phyloP scores from a whole-genome alignment of 768 basidiomycete species.

The Cyclocybe aegerita region DNA sequence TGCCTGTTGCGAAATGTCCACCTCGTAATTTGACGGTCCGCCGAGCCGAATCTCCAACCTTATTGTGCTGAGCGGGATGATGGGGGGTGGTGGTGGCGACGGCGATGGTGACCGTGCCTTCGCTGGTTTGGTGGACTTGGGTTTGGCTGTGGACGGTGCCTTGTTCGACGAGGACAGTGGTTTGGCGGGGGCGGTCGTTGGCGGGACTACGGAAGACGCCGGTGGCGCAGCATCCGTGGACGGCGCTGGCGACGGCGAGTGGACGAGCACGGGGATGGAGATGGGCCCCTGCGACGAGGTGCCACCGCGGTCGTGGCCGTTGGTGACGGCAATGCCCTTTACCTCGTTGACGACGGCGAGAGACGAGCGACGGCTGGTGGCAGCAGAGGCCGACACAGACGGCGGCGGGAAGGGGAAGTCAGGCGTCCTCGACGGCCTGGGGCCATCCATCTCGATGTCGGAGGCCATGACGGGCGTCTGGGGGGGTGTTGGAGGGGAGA shows the following conservation, averaged over 20 bases:
- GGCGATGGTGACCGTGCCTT: slow-evolving; percentile 40
- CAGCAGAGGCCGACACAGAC: slow-evolving; percentile 10
- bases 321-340: slow-evolving; percentile 7
- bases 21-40: slow-evolving; percentile 73
- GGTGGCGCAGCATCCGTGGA: slow-evolving; percentile 12
- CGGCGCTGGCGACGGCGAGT: slow-evolving; percentile 25
- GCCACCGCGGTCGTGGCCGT: slow-evolving; percentile 8
- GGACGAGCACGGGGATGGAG: slow-evolving; percentile 31
- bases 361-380: slow-evolving; percentile 16
- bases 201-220: slow-evolving; percentile 33
- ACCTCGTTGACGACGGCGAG: slow-evolving; percentile 18
- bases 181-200: slow-evolving; percentile 27
- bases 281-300: slow-evolving; percentile 20
- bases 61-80: slow-evolving; percentile 59
- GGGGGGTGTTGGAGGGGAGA: background rate
- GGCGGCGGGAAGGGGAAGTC: slow-evolving; percentile 7
- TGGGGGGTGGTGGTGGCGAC: slow-evolving; percentile 58
- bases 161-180: slow-evolving; percentile 19
- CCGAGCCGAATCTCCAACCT: slow-evolving; percentile 69
- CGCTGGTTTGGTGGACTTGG: slow-evolving; percentile 26
- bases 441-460: slow-evolving; percentile 26
- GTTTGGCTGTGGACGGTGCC: slow-evolving; percentile 23
- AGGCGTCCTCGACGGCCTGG: background rate
- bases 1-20: slow-evolving; percentile 58
- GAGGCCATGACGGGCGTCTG: slow-evolving; percentile 19